Evolutionary conservation across 140 eudicot species (phyloP).

Genomic region (Erigeron philadelphicus): DNA sequence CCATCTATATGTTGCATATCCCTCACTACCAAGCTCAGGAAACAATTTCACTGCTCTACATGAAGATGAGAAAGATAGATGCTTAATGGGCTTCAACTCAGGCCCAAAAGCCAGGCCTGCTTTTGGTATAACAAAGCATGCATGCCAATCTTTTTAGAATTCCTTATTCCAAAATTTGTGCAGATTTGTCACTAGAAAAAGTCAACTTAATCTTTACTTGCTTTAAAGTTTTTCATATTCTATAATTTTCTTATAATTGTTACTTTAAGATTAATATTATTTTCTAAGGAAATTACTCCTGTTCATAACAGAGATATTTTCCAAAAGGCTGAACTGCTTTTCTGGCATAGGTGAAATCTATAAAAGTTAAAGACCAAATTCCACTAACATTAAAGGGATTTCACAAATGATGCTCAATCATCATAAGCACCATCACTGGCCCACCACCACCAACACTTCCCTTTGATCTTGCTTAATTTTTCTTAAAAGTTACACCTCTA

Average conservation of each 20-base stretch:
- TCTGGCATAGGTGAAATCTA: conserved; percentile 35
- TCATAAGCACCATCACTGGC: conserved; percentile 38
- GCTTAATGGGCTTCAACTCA: conserved; percentile 29
- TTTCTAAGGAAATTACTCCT: conserved; percentile 8
- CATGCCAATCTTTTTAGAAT: conserved; percentile 27
- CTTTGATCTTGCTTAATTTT: conserved; percentile 24
- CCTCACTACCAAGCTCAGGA: no score
- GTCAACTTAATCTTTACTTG: conserved; percentile 32
- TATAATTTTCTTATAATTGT: conserved; percentile 26
- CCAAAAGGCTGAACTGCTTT: conserved; percentile 33
- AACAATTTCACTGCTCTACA: conserved; percentile 12
- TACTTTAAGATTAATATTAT: conserved; percentile 23
- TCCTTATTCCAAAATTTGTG: conserved; percentile 29
- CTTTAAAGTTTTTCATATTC: conserved; percentile 18
- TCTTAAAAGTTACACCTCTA: conserved; percentile 20
- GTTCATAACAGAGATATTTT: conserved; percentile 27
- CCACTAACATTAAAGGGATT: conserved; percentile 43
- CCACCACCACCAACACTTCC: conserved; percentile 27
- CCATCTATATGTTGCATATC: no score
- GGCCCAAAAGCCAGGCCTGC: conserved; percentile 20
- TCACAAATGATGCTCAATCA: conserved; percentile 37
- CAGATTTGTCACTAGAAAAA: conserved; percentile 29
- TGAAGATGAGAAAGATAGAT: conserved; percentile 22
- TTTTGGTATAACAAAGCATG: conserved; percentile 23
- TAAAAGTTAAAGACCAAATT: conserved; percentile 38